Evolutionary conservation across 2,329 filamentous ascomycete species (phyloP), one percentile per base, ranked within the genome.

Genomic region (Gnomoniopsis smithogilvyi): DNA sequence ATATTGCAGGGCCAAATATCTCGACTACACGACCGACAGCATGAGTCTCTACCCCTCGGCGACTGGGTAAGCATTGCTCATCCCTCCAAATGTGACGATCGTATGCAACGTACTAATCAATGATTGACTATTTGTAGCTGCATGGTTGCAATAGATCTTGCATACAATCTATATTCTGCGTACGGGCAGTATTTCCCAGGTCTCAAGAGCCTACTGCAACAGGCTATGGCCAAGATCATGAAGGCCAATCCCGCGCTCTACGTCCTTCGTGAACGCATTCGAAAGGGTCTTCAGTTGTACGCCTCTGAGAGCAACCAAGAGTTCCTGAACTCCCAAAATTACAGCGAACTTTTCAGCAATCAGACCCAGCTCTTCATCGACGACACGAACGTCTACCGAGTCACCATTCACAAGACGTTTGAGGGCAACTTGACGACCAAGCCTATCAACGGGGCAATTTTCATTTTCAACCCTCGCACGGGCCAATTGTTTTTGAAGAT

Each of bases 141-240:
- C 57, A 98, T 99, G 95, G 91, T 99, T 69, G 94, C 91, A 67
- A 95, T 99, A 62, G 95, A 99, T 77, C 82, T 99, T 68, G 94
- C 95, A 0, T 99, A 99, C 82, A 99, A 99, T 73, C 78, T 99
- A 45, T 98, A 98, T 79, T 98, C 95, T 8, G 95, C 95, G 0
- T 99, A 96, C 68, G 95, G 95, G 54, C 94, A 97, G 77, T 99
- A 97, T 79, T 99, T 99, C 86, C 95, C 95, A 51, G 95, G 95
- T 70, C 78, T 99, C 62, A 99, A 99, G 81, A 90, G 92, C 51
- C 84, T 99, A 24, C 81, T 99, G 26, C 96, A 99, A 74, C 94
- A 98, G 73, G 95, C 96, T 6, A 99, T 99, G 96, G 92, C 92
- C 51, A 99, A 99, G 86, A 87, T 99, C 72, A 99, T 99, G 95